Conservation (phyloP, 2,329 filamentous ascomycete species). For the Epichloe typhina region DNA sequence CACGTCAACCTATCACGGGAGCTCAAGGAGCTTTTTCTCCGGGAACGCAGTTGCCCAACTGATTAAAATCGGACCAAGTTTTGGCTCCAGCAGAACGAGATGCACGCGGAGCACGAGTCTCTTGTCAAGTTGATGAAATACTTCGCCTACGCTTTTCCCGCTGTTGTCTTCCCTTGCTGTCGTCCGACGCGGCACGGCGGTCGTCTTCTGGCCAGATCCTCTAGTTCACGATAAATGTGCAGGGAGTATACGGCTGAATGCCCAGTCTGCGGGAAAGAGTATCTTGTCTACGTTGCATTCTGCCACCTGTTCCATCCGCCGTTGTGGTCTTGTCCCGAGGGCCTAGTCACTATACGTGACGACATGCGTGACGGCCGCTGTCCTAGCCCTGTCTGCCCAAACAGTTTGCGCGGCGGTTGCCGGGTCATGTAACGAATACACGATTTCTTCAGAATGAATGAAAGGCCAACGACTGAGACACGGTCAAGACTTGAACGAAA, state of each 20-base stretch:
- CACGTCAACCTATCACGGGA: constrained; percentile 4
- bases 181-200: background rate
- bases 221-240: constrained; percentile 41
- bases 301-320: constrained; percentile 39
- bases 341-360: constrained; percentile 24
- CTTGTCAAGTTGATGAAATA: constrained; percentile 1
- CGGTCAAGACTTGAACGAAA: background rate
- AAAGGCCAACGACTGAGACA: background rate
- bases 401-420: constrained; percentile 43
- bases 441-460: constrained; percentile 1
- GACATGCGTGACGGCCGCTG: constrained; percentile 41
- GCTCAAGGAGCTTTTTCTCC: constrained; percentile 7
- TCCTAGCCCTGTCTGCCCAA: constrained; percentile 46
- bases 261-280: constrained; percentile 46
- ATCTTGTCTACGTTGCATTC: constrained; percentile 45
- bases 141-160: background rate
- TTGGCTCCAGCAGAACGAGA: constrained; percentile 2
- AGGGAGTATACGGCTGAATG: constrained; percentile 42
- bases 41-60: background rate
- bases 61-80: constrained; percentile 1
- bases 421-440: constrained; percentile 32
- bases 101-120: constrained; percentile 3
- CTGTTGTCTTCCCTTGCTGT: background rate
- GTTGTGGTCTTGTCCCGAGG: constrained; percentile 32
- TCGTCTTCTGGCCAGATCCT: constrained; percentile 1